phyloP scores from a whole-genome alignment of 176 grass and related monocot species.

The Zea luxurians region DNA sequence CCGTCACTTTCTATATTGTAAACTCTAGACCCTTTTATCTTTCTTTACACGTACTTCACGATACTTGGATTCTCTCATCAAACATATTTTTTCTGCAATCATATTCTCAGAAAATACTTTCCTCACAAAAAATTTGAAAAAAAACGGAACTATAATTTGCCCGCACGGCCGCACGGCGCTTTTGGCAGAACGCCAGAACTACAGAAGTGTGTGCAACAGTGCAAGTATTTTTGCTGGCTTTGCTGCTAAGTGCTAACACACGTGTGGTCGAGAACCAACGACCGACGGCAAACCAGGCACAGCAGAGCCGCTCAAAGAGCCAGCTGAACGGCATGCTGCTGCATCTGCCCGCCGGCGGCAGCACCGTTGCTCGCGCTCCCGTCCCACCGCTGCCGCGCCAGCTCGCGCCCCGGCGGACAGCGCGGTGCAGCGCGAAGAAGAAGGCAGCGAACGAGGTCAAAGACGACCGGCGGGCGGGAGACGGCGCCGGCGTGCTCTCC shows the following conservation, averaged over 20 bases:
- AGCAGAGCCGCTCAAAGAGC: neutral
- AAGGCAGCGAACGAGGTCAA: neutral
- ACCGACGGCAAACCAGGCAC: neutral
- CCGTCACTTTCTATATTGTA: too few species aligned
- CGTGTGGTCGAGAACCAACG: slow-evolving; percentile 34
- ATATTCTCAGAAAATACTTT: too few species aligned
- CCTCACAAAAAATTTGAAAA: too few species aligned
- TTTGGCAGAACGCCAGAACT: neutral
- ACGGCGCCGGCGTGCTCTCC: slow-evolving; percentile 21
- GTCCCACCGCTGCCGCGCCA: neutral
- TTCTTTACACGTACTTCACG: too few species aligned
- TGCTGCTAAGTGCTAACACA: slow-evolving; percentile 33
- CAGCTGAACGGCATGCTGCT: slow-evolving; percentile 26
- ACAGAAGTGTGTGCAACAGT: neutral
- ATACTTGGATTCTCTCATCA: too few species aligned
- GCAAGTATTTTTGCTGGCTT: neutral
- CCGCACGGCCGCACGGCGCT: neutral
- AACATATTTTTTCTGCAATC: too few species aligned
- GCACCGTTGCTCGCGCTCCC: neutral
- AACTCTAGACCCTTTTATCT: too few species aligned
- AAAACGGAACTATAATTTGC: too few species aligned
- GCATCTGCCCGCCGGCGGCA: slow-evolving; percentile 11
- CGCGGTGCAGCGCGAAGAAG: slow-evolving; percentile 26
- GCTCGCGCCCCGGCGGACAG: neutral
- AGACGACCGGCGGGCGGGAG: neutral